A percentile compares a stretch with the other conserved stretches of the same genome.
These are phyloP conservation scores for Lachnellula hyalina DNA, from an alignment of 2,329 filamentous ascomycete genomes.

Conservation along the genomic window DNA sequence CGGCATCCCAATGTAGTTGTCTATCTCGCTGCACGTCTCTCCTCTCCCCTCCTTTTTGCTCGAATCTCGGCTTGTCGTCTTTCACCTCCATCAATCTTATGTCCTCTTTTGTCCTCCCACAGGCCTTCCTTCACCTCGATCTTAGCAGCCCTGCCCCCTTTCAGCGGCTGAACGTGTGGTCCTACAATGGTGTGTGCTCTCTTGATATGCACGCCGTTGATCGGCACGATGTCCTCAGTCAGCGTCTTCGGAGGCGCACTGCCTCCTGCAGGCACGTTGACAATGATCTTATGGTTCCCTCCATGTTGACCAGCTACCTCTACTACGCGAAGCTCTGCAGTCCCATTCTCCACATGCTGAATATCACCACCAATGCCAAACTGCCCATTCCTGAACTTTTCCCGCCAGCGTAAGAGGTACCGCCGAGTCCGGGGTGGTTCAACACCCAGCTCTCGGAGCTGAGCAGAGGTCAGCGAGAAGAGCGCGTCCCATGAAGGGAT, in stretches of 20 bases:
- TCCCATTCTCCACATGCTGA: slow-evolving; percentile 57
- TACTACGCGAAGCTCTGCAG: slow-evolving; percentile 46
- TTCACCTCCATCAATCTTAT: slow-evolving; percentile 96
- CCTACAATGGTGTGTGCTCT: slow-evolving; percentile 68
- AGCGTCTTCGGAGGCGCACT: slow-evolving; percentile 32
- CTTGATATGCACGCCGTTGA: slow-evolving; percentile 62
- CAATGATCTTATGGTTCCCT: slow-evolving; percentile 47
- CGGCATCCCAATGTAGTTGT: slow-evolving; percentile 9
- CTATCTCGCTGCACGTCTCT: slow-evolving; percentile 43
- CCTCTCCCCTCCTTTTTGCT: slow-evolving; percentile 78
- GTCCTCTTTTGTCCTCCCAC: slow-evolving; percentile 83
- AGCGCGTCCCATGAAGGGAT: slow-evolving; percentile 87
- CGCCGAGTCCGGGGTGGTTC: slow-evolving; percentile 77
- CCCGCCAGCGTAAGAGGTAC: slow-evolving; percentile 83
- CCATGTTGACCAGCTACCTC: slow-evolving; percentile 32
- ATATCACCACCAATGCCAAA: slow-evolving; percentile 82
- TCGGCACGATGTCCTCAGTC: slow-evolving; percentile 42
- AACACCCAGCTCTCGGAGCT: slow-evolving; percentile 78
- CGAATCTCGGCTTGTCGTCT: slow-evolving; percentile 78
- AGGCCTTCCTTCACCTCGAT: slow-evolving; percentile 77
- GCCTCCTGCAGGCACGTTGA: slow-evolving; percentile 49
- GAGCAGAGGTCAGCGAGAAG: slow-evolving; percentile 71
- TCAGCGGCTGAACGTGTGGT: slow-evolving; percentile 65
- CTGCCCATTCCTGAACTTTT: slow-evolving; percentile 72
- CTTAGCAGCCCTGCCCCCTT: slow-evolving; percentile 57